Evolutionary conservation across 306 rosid genomes (phyloP), one percentile per base, ranked within the genome.

Genomic region (Geum urbanum): DNA sequence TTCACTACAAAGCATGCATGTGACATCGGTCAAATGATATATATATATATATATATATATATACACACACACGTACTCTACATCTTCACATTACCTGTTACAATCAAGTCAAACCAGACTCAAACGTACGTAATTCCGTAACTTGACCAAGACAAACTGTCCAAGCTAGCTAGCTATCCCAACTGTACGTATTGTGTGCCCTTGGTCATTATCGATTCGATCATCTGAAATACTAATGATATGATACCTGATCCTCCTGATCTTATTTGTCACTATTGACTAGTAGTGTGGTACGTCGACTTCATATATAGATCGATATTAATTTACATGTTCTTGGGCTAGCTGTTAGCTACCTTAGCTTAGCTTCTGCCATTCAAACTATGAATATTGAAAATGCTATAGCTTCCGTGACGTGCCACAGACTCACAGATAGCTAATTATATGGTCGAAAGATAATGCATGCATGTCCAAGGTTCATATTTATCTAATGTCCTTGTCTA

Each of bases 311-410:
- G 5, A 24, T 24, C 27, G 27, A 6, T 1, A 12, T n/a, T n/a
- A n/a, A n/a, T n/a, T n/a, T 0, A 9, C 40, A 54, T 40, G 51
- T 68, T 39, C 35, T 19, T 68, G 72, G 63, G 4, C 27, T 24
- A 24, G 27, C 37, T 32, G 37, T 32, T 32, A 3, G 37, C 37
- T 32, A 32, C 4, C 37, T 24, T 32, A 32, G 37, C 37, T 32
- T 32, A 32, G 37, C 40, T 68, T 68, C 40, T 53, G 40, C 22
- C 61, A 19, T 68, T 68, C 40, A 53, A 68, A 39, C 49, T 68
- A 11, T 52, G 19, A 18, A 11, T 48, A 4, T 32, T 55, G 60
- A 55, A 55, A 20, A 68, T 52, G 5, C 35, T 20, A 20, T 55
- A 20, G 50, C 49, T 52, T 68, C 47, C 72, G 72, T 68, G 72